Evolutionary conservation across 2,329 filamentous ascomycete genomes (phyloP), one percentile per base, ranked within the genome.

Genomic region (Penicillium sp.): DNA sequence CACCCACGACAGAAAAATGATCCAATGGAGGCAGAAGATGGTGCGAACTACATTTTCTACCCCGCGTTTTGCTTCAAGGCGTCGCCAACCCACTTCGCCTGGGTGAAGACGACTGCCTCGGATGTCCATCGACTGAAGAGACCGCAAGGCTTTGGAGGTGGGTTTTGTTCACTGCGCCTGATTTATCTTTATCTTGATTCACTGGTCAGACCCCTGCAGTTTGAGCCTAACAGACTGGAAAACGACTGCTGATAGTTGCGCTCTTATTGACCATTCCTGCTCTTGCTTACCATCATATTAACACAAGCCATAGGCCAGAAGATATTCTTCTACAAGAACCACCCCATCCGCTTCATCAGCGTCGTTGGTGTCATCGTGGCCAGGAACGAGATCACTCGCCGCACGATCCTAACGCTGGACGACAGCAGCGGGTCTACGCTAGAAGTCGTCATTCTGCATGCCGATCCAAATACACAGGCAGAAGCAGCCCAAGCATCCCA

Each of bases 341-440:
- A 90, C 55, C 87, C 87, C 0, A 81, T 91, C 57, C 81, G 82
- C 75, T 90, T 84, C 79, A 79, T 87, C 43, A 82, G 84, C 51
- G 67, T 90, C 26, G 77, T 82, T 6, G 87, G 87, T 24, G 67
- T 89, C 7, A 76, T 91, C 18, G 82, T 89, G 45, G 77, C 79
- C 44, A 66, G 78, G 44, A 72, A 77, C 29, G 79, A 81, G 44
- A 70, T 80, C 43, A 72, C 75, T 2, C 73, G 76, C 22, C 74
- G 73, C 44, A 71, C 66, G 27, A 65, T 81, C 35, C 67, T 84
- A 29, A 77, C 74, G 0, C 55, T 85, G 9, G 81, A 85, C 61
- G 81, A 85, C 55, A 76, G 79, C 56, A 82, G 78, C 60, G 81
- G 80, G 28, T 70, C 69, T 0, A 79, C 71, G 4, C 71, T 84